phyloP scores from a whole-genome alignment of 768 basidiomycete genomes.

The Rossbeevera mucosa region DNA sequence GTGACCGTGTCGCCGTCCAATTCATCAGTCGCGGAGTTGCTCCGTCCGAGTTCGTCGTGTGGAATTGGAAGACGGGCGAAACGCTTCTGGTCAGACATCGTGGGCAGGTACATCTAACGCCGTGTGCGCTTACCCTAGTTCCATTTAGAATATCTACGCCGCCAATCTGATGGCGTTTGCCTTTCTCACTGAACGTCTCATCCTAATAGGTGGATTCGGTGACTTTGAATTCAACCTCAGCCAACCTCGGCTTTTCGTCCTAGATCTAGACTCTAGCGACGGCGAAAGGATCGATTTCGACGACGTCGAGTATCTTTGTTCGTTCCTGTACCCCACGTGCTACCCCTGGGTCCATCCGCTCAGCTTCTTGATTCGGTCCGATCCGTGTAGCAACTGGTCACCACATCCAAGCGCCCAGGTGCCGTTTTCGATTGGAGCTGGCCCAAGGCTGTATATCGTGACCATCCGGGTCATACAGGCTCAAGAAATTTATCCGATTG shows the following conservation, averaged over 20 bases:
- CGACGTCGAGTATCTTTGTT: conserved; percentile 32
- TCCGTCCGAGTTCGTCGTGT: conserved; percentile 49
- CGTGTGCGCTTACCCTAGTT: not conserved
- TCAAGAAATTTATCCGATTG: conserved; percentile 28
- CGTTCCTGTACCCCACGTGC: conserved; percentile 42
- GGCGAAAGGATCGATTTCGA: conserved; percentile 27
- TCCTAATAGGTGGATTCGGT: conserved; percentile 34
- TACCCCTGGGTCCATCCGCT: conserved; percentile 23
- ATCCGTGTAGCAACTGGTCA: conserved; percentile 47
- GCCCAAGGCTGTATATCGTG: conserved; percentile 44
- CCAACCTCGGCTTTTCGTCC: conserved; percentile 32
- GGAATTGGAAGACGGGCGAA: conserved; percentile 63
- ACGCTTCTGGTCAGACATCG: conserved; percentile 46
- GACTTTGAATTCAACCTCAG: conserved; percentile 18
- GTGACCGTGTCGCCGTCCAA: conserved; percentile 48
- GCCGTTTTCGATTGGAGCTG: conserved; percentile 45
- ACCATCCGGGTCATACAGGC: conserved; percentile 37
- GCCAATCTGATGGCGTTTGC: conserved; percentile 37
- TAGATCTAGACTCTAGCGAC: conserved; percentile 37
- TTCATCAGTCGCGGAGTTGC: conserved; percentile 33
- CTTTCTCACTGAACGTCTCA: conserved; percentile 38
- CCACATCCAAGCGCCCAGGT: conserved; percentile 31
- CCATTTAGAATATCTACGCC: conserved; percentile 24
- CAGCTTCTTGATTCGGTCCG: conserved; percentile 45
- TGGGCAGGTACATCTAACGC: not conserved